phyloP scores from a whole-genome alignment of 2,329 filamentous ascomycete genomes.

The Fusarium sp. region DNA sequence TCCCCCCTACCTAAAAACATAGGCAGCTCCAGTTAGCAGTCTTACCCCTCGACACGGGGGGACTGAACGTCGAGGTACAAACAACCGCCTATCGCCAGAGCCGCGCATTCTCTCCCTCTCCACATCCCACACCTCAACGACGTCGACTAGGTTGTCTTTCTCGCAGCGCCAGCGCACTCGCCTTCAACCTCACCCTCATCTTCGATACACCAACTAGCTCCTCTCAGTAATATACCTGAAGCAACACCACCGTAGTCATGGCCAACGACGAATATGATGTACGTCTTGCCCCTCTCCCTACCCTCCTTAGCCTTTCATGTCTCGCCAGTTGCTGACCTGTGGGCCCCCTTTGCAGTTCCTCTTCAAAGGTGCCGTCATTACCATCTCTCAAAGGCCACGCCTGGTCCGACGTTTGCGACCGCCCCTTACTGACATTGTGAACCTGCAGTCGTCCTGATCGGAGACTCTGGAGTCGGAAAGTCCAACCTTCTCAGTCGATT shows the following conservation, averaged over 20 bases:
- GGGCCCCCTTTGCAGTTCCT: conserved; percentile 76
- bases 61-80: conserved; percentile 33
- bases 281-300: conserved; percentile 55
- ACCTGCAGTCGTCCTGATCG: conserved; percentile 89
- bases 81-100: conserved; percentile 48
- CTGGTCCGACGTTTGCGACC: conserved; percentile 23
- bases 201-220: conserved; percentile 25
- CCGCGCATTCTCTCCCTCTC: conserved; percentile 49
- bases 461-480: conserved; percentile 99
- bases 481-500: conserved; percentile 99
- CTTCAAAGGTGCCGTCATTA: conserved; percentile 84
- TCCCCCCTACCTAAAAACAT: conserved; percentile 18
- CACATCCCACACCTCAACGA: conserved; percentile 47
- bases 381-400: conserved; percentile 28
- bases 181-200: conserved; percentile 29
- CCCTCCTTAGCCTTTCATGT: conserved; percentile 27
- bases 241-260: conserved; percentile 69
- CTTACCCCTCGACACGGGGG: conserved; percentile 44
- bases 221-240: conserved; percentile 25
- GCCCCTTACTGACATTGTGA: conserved; percentile 46
- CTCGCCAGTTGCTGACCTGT: conserved; percentile 48
- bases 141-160: conserved; percentile 38
- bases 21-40: conserved; percentile 24
- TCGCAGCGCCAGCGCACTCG: conserved; percentile 39
- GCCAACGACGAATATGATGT: conserved; percentile 99